A percentile compares a stretch with the other conserved stretches of the same genome.
Evolutionary conservation across 805 yeast species (phyloP).

Genomic region (Sporopachydermia lactativora): DNA sequence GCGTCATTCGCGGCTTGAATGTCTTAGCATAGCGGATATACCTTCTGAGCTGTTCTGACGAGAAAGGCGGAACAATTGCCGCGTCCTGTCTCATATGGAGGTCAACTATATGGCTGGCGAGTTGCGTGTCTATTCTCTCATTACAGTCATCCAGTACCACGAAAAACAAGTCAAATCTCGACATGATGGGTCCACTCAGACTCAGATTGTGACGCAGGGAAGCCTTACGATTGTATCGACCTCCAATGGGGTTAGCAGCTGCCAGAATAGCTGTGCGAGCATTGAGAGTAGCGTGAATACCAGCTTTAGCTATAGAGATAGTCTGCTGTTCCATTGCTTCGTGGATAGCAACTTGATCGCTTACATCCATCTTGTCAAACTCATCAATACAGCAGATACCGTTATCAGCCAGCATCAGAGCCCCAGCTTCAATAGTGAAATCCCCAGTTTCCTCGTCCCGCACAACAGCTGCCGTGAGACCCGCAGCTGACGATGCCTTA

Average conservation of each 20-base stretch:
- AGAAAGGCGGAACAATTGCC: constrained; percentile 80
- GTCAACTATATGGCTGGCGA: constrained; percentile 87
- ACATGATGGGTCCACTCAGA: constrained; percentile 98
- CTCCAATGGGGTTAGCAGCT: constrained; percentile 98
- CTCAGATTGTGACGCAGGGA: constrained; percentile 76
- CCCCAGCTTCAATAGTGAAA: constrained; percentile 96
- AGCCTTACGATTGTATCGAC: constrained; percentile 79
- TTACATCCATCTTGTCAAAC: constrained; percentile 92
- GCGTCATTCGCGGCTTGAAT: constrained; percentile 79
- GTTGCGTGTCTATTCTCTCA: constrained; percentile 74
- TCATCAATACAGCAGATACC: constrained; percentile 98
- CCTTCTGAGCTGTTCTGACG: constrained; percentile 76
- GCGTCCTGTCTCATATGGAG: constrained; percentile 83
- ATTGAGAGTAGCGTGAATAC: constrained; percentile 93
- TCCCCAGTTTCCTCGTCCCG: constrained; percentile 96
- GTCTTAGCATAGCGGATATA: constrained; percentile 88
- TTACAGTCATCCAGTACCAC: constrained; percentile 92
- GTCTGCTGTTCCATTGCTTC: constrained; percentile 99
- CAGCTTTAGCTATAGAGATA: constrained; percentile 96
- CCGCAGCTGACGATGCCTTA: constrained; percentile 97
- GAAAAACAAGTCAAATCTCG: constrained; percentile 90
- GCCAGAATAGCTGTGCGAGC: constrained; percentile 95
- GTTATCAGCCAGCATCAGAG: constrained; percentile 94
- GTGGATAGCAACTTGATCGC: constrained; percentile 96
- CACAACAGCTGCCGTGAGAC: constrained; percentile 95